Percentiles rank a stretch among this genome's conserved stretches.
These are phyloP conservation scores for Phtheirospermum japonicum DNA, from an alignment of 257 asterid genomes.

Conservation along the genomic window DNA sequence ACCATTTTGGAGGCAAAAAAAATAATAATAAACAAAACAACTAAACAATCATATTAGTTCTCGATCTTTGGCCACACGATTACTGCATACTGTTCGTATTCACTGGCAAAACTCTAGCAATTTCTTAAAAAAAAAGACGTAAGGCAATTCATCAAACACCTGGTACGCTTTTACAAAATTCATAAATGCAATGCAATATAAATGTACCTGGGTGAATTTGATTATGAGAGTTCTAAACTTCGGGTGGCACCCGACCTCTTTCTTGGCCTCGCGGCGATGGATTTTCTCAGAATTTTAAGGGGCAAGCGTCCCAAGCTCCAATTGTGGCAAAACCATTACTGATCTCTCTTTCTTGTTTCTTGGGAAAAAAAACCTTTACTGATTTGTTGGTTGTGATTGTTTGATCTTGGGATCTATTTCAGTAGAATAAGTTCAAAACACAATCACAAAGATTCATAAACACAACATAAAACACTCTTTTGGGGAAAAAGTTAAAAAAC, in stretches of 20 bases:
- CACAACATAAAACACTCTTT: too few species aligned
- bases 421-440: too few species aligned
- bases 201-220: conserved; percentile 78
- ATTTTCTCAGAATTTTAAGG: conserved; percentile 81
- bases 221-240: conserved; percentile 64
- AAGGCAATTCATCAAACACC: conserved; percentile 21
- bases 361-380: background rate
- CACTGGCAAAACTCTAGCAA: background rate
- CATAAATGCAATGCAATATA: conserved; percentile 1
- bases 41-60: background rate
- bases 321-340: conserved; percentile 68
- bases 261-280: conserved; percentile 77
- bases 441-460: too few species aligned
- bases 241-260: conserved; percentile 74
- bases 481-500: too few species aligned
- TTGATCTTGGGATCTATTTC: conserved; percentile 10
- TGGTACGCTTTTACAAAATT: conserved; percentile 12
- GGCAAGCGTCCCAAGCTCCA: conserved; percentile 97
- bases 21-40: too few species aligned
- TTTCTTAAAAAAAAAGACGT: background rate
- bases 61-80: background rate
- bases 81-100: background rate
- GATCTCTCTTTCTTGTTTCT: conserved; percentile 13
- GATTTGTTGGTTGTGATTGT: background rate
- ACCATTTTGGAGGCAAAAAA: conserved; percentile 2